Conservation (phyloP, 192 early-diverging fungal genomes). For the Fimicolochytrium jonesii region DNA sequence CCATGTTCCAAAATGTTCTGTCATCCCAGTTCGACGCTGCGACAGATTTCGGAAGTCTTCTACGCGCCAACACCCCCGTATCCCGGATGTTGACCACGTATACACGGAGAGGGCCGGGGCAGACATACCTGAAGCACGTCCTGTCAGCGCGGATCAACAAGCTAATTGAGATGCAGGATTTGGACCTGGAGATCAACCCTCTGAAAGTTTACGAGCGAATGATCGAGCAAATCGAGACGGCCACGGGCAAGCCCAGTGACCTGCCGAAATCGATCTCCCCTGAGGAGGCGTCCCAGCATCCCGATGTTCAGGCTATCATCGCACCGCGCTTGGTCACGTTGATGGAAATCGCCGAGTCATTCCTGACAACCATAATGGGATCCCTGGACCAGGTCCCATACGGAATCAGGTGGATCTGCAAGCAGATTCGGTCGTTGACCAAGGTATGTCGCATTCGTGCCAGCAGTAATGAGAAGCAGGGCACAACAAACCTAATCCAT, state of each 20-base stretch:
- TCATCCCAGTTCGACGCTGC: constrained; percentile 91
- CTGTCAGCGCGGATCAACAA: constrained; percentile 72
- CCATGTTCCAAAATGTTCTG: constrained; percentile 93
- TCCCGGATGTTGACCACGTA: constrained; percentile 99
- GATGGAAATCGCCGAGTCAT: constrained; percentile 80
- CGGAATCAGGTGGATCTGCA: constrained; percentile 98
- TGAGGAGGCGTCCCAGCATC: constrained; percentile 75
- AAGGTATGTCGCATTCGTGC: constrained; percentile 52
- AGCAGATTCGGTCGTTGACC: constrained; percentile 90
- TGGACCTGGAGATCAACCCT: constrained; percentile 93
- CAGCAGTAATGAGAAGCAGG: background rate
- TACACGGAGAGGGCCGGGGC: constrained; percentile 87
- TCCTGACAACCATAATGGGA: constrained; percentile 80
- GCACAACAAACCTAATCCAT: background rate
- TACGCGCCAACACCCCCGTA: constrained; percentile 93
- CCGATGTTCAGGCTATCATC: constrained; percentile 81
- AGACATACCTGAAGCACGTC: constrained; percentile 86
- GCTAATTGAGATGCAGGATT: constrained; percentile 72
- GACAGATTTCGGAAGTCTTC: constrained; percentile 78
- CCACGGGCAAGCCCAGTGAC: constrained; percentile 56
- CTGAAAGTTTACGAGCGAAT: constrained; percentile 87
- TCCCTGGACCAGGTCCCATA: constrained; percentile 84
- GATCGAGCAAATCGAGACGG: constrained; percentile 68
- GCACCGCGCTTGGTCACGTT: constrained; percentile 74
- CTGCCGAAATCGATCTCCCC: constrained; percentile 75